Conservation (phyloP, 1,139 yeast species). For the Geotrichum citri-aurantii region DNA sequence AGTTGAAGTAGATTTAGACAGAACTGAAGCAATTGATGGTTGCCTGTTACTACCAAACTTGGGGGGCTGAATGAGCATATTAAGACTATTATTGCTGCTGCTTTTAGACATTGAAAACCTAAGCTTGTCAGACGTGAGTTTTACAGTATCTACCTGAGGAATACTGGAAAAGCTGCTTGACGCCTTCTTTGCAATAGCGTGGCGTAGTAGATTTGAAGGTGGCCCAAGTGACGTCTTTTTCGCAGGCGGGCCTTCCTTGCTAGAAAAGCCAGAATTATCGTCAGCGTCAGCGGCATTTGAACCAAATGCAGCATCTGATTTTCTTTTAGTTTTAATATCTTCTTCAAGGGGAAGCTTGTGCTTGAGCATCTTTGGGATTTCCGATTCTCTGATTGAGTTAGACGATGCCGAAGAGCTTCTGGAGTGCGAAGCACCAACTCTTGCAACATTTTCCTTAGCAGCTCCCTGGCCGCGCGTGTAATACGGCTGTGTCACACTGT, state of each 20-base stretch:
- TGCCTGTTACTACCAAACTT: slow-evolving; percentile 20
- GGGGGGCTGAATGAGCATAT: slow-evolving; percentile 13
- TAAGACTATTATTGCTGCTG: not conserved
- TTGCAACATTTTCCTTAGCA: not conserved
- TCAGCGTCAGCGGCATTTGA: slow-evolving; percentile 1
- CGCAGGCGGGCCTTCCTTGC: slow-evolving; percentile 15
- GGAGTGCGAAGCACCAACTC: not conserved
- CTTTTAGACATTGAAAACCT: slow-evolving; percentile 27
- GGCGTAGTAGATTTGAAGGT: slow-evolving; percentile 12
- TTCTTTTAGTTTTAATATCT: not conserved
- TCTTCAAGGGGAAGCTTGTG: not conserved
- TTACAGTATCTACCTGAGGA: slow-evolving; percentile 36
- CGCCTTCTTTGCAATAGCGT: slow-evolving; percentile 9
- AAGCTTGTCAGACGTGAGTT: slow-evolving; percentile 34
- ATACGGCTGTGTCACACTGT: not conserved
- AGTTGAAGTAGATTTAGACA: not conserved
- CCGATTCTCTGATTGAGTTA: not conserved
- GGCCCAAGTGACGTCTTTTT: slow-evolving; percentile 16
- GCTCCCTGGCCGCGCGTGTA: not conserved
- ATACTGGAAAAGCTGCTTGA: slow-evolving; percentile 3
- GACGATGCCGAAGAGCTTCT: not conserved
- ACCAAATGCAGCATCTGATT: slow-evolving; percentile 19
- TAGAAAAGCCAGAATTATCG: slow-evolving; percentile 7
- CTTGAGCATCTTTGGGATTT: not conserved
- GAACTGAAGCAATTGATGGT: slow-evolving; percentile 23